These are phyloP conservation scores for Tephrocybe sp. DNA, from an alignment of 768 basidiomycete genomes.

Conservation along the genomic window DNA sequence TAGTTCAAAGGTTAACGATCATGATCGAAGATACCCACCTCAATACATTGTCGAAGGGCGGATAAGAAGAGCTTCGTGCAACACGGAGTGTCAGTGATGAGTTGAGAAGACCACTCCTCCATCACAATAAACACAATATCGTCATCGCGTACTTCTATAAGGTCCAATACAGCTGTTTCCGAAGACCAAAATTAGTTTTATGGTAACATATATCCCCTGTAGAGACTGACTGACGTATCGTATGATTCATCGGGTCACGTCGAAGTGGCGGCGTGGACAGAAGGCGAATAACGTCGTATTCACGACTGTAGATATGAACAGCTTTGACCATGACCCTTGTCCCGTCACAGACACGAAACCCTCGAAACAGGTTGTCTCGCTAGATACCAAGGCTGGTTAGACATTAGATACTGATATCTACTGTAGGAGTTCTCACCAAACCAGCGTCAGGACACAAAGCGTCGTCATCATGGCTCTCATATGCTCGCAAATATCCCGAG, in stretches of 20 bases:
- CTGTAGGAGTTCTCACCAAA: conserved; percentile 45
- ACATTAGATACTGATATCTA: not conserved
- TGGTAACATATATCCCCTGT: conserved; percentile 2
- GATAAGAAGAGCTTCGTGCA: conserved; percentile 53
- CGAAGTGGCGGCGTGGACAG: conserved; percentile 54
- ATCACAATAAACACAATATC: conserved; percentile 68
- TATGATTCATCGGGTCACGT: conserved; percentile 69
- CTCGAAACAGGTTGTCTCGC: conserved; percentile 77
- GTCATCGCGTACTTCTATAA: conserved; percentile 55
- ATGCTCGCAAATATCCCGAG: conserved; percentile 34
- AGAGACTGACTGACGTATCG: conserved; percentile 77
- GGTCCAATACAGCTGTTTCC: conserved; percentile 58
- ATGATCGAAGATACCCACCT: conserved; percentile 38
- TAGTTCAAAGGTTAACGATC: not conserved
- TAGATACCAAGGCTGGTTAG: conserved; percentile 26
- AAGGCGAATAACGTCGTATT: conserved; percentile 57
- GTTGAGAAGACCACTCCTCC: conserved; percentile 77
- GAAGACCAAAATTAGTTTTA: conserved; percentile 9
- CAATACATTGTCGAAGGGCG: conserved; percentile 65
- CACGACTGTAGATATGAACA: conserved; percentile 61
- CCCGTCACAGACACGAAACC: conserved; percentile 50
- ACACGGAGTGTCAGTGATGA: conserved; percentile 52
- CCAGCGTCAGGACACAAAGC: conserved; percentile 72
- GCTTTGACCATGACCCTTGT: conserved; percentile 66
- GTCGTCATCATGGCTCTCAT: conserved; percentile 44